Percentiles rank a stretch among this genome's conserved stretches.
These are phyloP conservation scores for Mentha longifolia DNA, from an alignment of 257 asterid genomes.

Conservation along the genomic window DNA sequence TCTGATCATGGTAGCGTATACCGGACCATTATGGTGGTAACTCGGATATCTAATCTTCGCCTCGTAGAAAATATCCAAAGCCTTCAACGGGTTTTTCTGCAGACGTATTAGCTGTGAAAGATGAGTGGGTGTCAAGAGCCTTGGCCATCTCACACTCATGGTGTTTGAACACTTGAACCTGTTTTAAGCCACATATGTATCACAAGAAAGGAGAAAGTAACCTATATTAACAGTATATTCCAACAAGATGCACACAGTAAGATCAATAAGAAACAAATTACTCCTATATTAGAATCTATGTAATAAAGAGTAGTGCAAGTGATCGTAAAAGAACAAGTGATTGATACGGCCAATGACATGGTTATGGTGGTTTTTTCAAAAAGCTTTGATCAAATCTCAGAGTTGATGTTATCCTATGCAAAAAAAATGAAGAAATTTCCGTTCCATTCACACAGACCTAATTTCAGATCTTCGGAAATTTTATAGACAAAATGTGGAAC, in stretches of 20 bases:
- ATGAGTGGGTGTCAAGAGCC: conserved; percentile 67
- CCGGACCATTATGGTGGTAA: conserved; percentile 80
- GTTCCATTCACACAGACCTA: not conserved
- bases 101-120: conserved; percentile 67
- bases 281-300: no score
- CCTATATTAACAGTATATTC: conserved; percentile 2
- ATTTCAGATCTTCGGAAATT: not conserved
- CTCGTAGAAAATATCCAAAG: conserved; percentile 70
- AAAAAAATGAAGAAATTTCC: not conserved
- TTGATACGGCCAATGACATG: not conserved
- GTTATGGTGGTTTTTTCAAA: no score
- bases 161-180: conserved; percentile 24
- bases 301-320: not conserved
- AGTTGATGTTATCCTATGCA: not conserved
- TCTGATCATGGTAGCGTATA: conserved; percentile 71
- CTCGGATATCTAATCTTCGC: conserved; percentile 67
- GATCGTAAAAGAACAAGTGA: not conserved
- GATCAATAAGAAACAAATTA: no score
- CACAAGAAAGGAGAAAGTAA: not conserved
- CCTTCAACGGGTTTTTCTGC: conserved; percentile 84
- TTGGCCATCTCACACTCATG: conserved; percentile 89
- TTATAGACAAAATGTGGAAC: not conserved
- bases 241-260: conserved; percentile 8
- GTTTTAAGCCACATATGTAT: conserved; percentile 8
- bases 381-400: not conserved